Base-by-base conservation (phyloP, 768 basidiomycete genomes). In the Leccinum barrowsii region DNA sequence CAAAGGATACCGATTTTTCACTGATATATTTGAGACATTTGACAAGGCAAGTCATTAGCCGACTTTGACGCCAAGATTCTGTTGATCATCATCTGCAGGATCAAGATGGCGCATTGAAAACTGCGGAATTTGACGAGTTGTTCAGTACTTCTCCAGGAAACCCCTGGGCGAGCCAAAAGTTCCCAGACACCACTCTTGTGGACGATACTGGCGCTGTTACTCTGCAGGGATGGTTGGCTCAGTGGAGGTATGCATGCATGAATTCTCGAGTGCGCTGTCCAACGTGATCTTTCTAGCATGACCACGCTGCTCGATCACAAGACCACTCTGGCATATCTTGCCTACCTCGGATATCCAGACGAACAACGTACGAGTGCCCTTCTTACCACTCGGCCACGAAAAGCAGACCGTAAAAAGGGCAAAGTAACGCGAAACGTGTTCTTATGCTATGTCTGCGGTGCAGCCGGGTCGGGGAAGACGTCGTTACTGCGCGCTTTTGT, bases 171-270 rank as follows among this genome's bases (percentile, higher is more conserved):
- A 82, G 80, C n/a, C 88, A 90, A 66, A 90, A 88, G 50, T 97
- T 96, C 74, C 92, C 94, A 0, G 92, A 95, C 65, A 94, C 86
- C 0, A 93, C 93, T 5, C 80, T 94, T 48, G 86, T 90, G 15
- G 89, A 93, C 64, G 94, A 94, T 66, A 79, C 85, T 10, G 94
- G 92, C 11, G 86, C 91, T 28, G 90, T 98, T 17, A 98, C 95
- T n/a, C 74, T 99, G 47, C 95, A 98, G 75, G 92, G 94, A 1
- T 99, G 96, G 96, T 76, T 98, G 26, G 96, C 96, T 19, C 95
- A 97, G 70, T 99, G 96, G 96, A 96, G 92, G 94, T 94, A 53
- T 63, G 80, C 72, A 34, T n/a, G 42, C 28, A 55, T 30, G 57
- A 48, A 44, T 34, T 56, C 42, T 52, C 17, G 30, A 49, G 35